Base-by-base conservation (phyloP, 2,329 filamentous ascomycete genomes). In the Gremmenia infestans region DNA sequence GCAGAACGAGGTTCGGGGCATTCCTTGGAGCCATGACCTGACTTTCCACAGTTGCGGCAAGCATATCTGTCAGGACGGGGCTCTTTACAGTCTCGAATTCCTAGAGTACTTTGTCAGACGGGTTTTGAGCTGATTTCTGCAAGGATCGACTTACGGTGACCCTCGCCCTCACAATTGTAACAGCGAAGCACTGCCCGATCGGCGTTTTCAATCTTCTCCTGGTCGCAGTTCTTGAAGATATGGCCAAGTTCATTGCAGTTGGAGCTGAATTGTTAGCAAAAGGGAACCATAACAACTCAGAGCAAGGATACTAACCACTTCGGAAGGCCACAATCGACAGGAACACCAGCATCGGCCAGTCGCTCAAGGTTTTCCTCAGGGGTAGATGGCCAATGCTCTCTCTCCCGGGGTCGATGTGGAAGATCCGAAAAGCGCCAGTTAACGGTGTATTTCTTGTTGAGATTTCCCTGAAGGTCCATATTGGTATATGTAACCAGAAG, bases 381-480 rank as follows among this genome's bases (percentile, higher is more conserved):
- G 25, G 73, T 73, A 56, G 77, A 71, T 4, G 87, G 87, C 82
- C 85, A 90, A 1, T 73, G 69, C 1, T 80, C 75, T 19, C 75
- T 76, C 69, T 88, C 81, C 51, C 80, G 80, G 32, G 81, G 81
- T 3, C 83, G 80, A 19, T 73, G 70, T 0, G 86, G 80, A 61
- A 81, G 81, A 35, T 78, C 71, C 1, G 76, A 77, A 62, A 85
- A 83, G 49, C 86, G 81, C 66, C 85, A 83, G 0, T 81, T 81
- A 50, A 89, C 75, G 0, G 79, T 79, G 63, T 80, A 89, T 67
- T 83, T 84, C 70, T 83, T 84, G 55, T 79, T 79, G 19, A 86
- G 73, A 58, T 87, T 81, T 5, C 87, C 87, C 65, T 89, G 85
- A 1, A 89, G 73, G 60, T 89, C 85, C 81, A 89, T 87, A 71